These are phyloP conservation scores for Pseudogymnoascus sp. DNA, from an alignment of 2,329 filamentous ascomycete species.

Conservation along the genomic window DNA sequence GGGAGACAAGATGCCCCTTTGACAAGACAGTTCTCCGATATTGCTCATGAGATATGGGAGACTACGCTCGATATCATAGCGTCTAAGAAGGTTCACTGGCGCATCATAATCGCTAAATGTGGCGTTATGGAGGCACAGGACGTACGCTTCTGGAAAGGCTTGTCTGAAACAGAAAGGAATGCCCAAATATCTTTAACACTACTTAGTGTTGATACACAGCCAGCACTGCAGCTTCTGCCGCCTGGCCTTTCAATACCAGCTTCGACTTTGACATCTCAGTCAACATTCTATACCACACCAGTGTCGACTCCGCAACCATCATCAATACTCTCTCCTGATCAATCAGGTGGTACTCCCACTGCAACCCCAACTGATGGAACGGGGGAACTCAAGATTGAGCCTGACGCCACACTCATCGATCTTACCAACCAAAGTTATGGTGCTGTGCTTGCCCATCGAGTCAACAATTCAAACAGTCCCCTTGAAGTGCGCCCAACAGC, in stretches of 20 bases:
- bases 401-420: constrained; percentile 65
- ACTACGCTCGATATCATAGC: constrained; percentile 69
- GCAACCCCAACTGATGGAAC: constrained; percentile 29
- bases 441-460: constrained; percentile 59
- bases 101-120: constrained; percentile 67
- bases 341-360: constrained; percentile 37
- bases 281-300: constrained; percentile 52
- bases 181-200: constrained; percentile 50
- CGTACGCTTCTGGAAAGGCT: constrained; percentile 50
- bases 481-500: constrained; percentile 52
- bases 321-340: constrained; percentile 54
- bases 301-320: constrained; percentile 59
- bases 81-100: constrained; percentile 66
- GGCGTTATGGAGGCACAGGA: constrained; percentile 63
- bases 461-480: constrained; percentile 52
- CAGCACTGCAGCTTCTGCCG: constrained; percentile 57
- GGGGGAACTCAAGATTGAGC: constrained; percentile 47
- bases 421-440: constrained; percentile 71
- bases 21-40: constrained; percentile 50
- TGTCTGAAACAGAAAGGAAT: constrained; percentile 46
- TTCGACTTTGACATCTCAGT: constrained; percentile 34
- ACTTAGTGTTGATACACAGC: constrained; percentile 58
- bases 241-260: constrained; percentile 43
- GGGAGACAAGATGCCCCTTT: constrained; percentile 49
- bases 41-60: constrained; percentile 72